A percentile compares a stretch with the other conserved stretches of the same genome.
phyloP scores from a whole-genome alignment of 495 filamentous ascomycete species.

The Geoglossum glabrum region DNA sequence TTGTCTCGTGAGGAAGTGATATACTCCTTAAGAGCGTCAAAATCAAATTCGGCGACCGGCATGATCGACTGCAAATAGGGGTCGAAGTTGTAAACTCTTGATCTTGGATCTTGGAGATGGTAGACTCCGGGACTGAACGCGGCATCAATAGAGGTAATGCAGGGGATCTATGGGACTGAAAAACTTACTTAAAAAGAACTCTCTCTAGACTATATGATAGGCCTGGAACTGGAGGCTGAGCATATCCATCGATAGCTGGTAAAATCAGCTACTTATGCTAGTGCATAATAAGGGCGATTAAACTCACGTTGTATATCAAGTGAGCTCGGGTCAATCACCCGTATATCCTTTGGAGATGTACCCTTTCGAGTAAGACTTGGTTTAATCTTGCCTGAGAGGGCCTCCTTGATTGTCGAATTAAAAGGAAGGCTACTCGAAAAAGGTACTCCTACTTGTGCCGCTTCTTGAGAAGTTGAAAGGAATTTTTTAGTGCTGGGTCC shows the following conservation, averaged over 20 bases:
- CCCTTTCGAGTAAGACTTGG: not conserved
- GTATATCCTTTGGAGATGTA: not conserved
- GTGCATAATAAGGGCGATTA: not conserved
- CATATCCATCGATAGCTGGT: not conserved
- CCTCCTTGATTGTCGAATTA: not conserved
- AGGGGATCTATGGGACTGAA: not conserved
- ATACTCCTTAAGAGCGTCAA: conserved; percentile 61
- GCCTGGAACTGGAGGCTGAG: conserved; percentile 32
- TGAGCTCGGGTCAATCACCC: not conserved
- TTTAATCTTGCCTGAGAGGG: not conserved
- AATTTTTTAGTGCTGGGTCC: too few relatives aligned
- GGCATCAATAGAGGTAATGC: not conserved
- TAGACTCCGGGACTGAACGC: conserved; percentile 59
- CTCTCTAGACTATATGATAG: conserved; percentile 69
- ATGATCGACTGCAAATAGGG: conserved; percentile 82
- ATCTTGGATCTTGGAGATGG: conserved; percentile 71
- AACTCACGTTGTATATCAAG: not conserved
- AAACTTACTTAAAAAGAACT: conserved; percentile 66
- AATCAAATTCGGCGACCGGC: conserved; percentile 83
- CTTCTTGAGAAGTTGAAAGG: not conserved
- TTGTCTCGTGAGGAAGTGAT: conserved; percentile 75
- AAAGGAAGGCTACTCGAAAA: not conserved
- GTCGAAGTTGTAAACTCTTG: conserved; percentile 85
- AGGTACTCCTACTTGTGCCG: not conserved
- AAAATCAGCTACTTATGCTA: not conserved